These are phyloP conservation scores for Lepidium sativum DNA, from an alignment of 345 rosid species.

Conservation along the genomic window DNA sequence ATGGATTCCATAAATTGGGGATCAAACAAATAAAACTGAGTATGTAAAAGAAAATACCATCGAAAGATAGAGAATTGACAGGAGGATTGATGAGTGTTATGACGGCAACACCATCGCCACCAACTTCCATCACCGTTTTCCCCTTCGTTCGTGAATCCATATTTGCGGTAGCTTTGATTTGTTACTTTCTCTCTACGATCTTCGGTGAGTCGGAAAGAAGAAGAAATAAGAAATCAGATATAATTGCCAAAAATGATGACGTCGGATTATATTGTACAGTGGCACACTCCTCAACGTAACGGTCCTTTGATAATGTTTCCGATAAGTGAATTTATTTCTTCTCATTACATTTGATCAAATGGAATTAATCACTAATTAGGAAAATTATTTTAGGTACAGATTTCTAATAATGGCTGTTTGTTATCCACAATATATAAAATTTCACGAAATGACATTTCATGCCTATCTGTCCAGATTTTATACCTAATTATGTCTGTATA, in stretches of 20 bases:
- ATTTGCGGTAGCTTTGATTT: neutral
- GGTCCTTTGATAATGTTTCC: conserved; percentile 12
- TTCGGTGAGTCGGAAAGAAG: conserved; percentile 9
- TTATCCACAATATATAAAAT: no score
- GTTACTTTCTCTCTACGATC: neutral
- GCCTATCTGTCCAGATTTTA: no score
- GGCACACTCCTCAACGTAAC: conserved; percentile 27
- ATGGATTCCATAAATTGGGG: neutral
- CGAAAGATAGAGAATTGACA: conserved; percentile 75
- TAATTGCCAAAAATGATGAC: neutral
- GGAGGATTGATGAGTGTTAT: conserved; percentile 83
- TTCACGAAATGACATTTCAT: no score
- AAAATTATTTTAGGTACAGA: neutral
- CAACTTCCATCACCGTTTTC: conserved; percentile 64
- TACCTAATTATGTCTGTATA: no score
- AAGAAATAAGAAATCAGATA: neutral
- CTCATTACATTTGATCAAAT: neutral
- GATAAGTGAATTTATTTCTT: neutral
- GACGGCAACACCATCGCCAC: conserved; percentile 82
- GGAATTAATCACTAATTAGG: neutral
- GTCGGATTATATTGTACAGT: neutral
- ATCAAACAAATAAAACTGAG: neutral
- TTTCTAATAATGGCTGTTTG: no score
- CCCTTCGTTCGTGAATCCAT: conserved; percentile 43
- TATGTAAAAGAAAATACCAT: conserved; percentile 37